These are phyloP conservation scores for Adansonia gregorii DNA, from an alignment of 441 rosid genomes.

Conservation along the genomic window DNA sequence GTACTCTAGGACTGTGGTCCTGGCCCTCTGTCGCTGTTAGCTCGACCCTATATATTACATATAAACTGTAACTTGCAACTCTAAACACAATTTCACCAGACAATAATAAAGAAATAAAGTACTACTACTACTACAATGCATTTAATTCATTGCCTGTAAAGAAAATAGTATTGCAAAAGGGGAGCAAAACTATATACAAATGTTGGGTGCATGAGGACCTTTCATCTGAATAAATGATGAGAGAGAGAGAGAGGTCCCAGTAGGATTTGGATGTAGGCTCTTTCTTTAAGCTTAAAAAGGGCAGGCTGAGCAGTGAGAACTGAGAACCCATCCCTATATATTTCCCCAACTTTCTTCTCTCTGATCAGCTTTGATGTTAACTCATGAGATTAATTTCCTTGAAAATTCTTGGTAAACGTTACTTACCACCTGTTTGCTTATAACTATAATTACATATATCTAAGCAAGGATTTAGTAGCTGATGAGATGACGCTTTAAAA, in stretches of 20 bases:
- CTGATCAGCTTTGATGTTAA: slow-evolving; percentile 41
- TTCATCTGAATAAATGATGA: slow-evolving; percentile 42
- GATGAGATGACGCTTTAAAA: no score
- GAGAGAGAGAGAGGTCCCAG: slow-evolving; percentile 35
- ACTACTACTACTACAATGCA: neutral
- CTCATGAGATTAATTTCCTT: slow-evolving; percentile 40
- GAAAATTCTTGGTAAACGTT: slow-evolving; percentile 38
- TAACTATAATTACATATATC: neutral
- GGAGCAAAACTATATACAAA: neutral
- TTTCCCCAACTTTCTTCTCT: neutral
- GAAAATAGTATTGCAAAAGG: slow-evolving; percentile 2
- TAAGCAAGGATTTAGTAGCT: neutral
- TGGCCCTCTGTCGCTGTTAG: slow-evolving; percentile 27
- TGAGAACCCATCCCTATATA: neutral
- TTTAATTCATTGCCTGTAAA: neutral
- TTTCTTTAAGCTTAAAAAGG: slow-evolving; percentile 28
- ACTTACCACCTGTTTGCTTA: slow-evolving; percentile 17
- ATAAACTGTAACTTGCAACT: slow-evolving; percentile 18
- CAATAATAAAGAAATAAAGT: neutral
- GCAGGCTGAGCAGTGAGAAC: slow-evolving; percentile 15
- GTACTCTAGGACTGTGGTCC: slow-evolving; percentile 32
- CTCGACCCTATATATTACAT: slow-evolving; percentile 21
- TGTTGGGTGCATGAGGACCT: slow-evolving; percentile 27
- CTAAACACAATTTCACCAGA: slow-evolving; percentile 1
- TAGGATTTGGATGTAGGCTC: slow-evolving; percentile 33